phyloP scores from a whole-genome alignment of 169 alveolate species.

The Plasmodium inui region DNA sequence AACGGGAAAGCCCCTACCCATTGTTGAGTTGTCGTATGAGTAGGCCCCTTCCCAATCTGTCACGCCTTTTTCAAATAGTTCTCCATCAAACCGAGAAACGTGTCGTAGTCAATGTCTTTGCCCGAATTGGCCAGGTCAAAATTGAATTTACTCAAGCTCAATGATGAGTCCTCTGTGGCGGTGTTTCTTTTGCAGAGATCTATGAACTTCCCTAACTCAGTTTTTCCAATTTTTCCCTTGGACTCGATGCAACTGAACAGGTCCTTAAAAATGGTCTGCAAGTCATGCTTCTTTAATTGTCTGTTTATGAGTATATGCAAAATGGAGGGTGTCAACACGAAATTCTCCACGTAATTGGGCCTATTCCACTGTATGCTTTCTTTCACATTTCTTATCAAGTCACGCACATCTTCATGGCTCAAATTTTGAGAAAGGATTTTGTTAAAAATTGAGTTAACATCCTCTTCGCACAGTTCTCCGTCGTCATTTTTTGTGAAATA shows the following conservation, averaged over 20 bases:
- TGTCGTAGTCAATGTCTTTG: slow-evolving; percentile 1
- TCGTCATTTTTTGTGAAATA: slow-evolving; percentile 39
- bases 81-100: slow-evolving; percentile 47
- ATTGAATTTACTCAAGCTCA: slow-evolving; percentile 25
- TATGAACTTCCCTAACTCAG: slow-evolving; percentile 29
- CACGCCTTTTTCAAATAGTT: slow-evolving; percentile 12
- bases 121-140: slow-evolving; percentile 4
- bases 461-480: slow-evolving; percentile 23
- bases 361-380: slow-evolving; percentile 29
- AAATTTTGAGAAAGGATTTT: slow-evolving; percentile 69
- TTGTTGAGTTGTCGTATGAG: neutral
- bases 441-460: slow-evolving; percentile 46
- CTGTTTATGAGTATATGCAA: slow-evolving; percentile 60
- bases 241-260: slow-evolving; percentile 24
- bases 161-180: slow-evolving; percentile 20
- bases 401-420: slow-evolving; percentile 24
- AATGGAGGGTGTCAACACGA: slow-evolving; percentile 44
- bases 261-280: slow-evolving; percentile 51
- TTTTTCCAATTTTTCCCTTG: slow-evolving; percentile 39
- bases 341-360: slow-evolving; percentile 52
- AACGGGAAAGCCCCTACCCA: neutral
- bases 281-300: slow-evolving; percentile 36
- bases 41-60: neutral
- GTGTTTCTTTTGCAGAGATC: slow-evolving; percentile 25
- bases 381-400: slow-evolving; percentile 34